These are phyloP conservation scores for Suhomyces bolitotheri DNA, from an alignment of 1,139 yeast genomes.

Conservation along the genomic window DNA sequence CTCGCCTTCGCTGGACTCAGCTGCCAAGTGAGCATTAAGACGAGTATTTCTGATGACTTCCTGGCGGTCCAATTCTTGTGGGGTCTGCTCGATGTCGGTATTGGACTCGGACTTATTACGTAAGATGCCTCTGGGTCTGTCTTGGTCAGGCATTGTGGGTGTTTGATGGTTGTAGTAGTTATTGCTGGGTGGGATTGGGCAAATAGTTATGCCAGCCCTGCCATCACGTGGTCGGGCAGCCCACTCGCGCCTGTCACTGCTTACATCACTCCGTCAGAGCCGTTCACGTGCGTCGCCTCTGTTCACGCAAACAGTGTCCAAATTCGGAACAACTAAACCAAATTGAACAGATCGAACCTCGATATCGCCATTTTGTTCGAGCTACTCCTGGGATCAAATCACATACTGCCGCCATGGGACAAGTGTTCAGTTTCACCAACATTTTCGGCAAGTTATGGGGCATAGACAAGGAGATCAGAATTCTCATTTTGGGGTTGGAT, in stretches of 20 bases:
- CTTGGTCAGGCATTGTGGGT: slow-evolving; percentile 12
- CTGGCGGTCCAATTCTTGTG: slow-evolving; percentile 40
- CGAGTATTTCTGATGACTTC: slow-evolving; percentile 47
- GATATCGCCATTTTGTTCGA: no score
- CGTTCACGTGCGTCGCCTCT: no score
- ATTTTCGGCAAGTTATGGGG: slow-evolving; percentile 90
- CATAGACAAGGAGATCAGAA: slow-evolving; percentile 83
- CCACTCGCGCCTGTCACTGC: no score
- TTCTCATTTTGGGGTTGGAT: slow-evolving; percentile 87
- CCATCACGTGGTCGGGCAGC: slow-evolving; percentile 1
- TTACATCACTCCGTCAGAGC: no score
- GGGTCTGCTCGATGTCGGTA: slow-evolving; percentile 13
- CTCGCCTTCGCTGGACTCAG: slow-evolving; percentile 39
- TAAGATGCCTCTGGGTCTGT: slow-evolving; percentile 45
- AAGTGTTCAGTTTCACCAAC: slow-evolving; percentile 69
- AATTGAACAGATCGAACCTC: no score
- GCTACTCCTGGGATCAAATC: no score
- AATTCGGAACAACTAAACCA: no score
- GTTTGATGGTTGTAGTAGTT: no score
- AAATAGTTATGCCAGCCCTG: no score
- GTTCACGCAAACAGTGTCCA: no score
- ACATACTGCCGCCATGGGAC: slow-evolving; percentile 58
- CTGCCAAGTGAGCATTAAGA: slow-evolving; percentile 39
- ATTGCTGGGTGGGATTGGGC: not conserved
- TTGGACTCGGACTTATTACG: slow-evolving; percentile 32